Conservation (phyloP, 192 early-diverging fungal genomes). For the Backusella psychrophila region DNA sequence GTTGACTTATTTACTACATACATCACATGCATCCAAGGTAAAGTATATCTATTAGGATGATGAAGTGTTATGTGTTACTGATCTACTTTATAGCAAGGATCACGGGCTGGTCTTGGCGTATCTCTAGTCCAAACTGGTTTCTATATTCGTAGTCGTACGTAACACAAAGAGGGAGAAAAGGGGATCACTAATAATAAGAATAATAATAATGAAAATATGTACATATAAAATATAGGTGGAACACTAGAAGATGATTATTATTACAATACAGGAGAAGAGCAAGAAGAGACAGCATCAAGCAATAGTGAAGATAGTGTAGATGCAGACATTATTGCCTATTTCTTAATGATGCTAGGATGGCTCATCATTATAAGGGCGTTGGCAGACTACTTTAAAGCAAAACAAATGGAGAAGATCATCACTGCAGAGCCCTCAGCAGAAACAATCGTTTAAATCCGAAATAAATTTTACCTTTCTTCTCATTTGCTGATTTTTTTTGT, state of each 20-base stretch:
- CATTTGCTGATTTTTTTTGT: neutral
- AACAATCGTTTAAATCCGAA: constrained; percentile 20
- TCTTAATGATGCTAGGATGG: constrained; percentile 73
- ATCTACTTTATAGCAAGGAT: constrained; percentile 52
- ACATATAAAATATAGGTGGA: constrained; percentile 8
- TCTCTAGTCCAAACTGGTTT: constrained; percentile 79
- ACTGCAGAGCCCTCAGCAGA: constrained; percentile 26
- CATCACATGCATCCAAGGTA: constrained; percentile 82
- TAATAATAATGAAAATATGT: neutral
- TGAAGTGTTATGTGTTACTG: neutral
- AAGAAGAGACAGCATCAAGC: constrained; percentile 7
- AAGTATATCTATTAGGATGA: neutral
- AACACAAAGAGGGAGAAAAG: neutral
- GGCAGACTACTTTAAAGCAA: constrained; percentile 70
- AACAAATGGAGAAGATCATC: constrained; percentile 70
- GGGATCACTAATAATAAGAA: neutral
- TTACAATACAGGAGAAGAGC: constrained; percentile 19
- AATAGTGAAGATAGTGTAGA: constrained; percentile 14
- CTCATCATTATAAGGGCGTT: constrained; percentile 71
- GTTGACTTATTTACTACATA: constrained; percentile 87
- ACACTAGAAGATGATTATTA: constrained; percentile 36
- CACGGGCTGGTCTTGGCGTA: constrained; percentile 77
- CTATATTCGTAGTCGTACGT: constrained; percentile 60
- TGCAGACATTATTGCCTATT: constrained; percentile 57
- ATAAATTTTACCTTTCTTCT: neutral